Conservation (phyloP, 2,329 filamentous ascomycete genomes). For the Neofusicoccum ribis region DNA sequence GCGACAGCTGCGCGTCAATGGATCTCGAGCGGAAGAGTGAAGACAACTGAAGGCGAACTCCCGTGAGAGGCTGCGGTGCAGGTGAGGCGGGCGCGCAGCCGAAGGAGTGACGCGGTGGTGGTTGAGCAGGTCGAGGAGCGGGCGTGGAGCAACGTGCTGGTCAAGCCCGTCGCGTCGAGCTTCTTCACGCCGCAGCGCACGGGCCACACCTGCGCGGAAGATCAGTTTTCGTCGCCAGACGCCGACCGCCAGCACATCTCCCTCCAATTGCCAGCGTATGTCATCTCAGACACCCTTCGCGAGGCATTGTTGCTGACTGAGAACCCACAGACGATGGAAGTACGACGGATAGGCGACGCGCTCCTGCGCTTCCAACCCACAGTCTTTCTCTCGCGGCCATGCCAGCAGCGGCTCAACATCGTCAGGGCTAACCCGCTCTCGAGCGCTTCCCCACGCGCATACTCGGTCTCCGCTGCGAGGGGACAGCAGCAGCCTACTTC, state of each 20-base stretch:
- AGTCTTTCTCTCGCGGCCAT: conserved; percentile 19
- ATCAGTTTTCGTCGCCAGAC: conserved; percentile 13
- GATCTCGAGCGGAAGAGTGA: not conserved
- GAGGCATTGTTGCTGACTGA: not conserved
- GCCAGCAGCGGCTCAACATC: conserved; percentile 1
- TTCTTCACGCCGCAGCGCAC: conserved; percentile 1
- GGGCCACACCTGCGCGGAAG: conserved; percentile 1
- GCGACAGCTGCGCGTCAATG: conserved; percentile 21
- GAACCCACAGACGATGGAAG: conserved; percentile 28
- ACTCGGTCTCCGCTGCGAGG: not conserved
- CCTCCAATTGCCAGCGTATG: conserved; percentile 3
- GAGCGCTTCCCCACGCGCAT: not conserved
- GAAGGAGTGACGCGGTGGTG: conserved; percentile 11
- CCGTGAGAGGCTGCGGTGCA: not conserved
- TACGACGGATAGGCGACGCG: conserved; percentile 29
- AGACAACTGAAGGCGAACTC: not conserved
- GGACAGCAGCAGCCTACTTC: conserved; percentile 13
- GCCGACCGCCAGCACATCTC: not conserved
- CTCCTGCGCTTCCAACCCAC: conserved; percentile 29
- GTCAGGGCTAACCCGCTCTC: not conserved
- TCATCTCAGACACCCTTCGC: not conserved
- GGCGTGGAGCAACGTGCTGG: conserved; percentile 3
- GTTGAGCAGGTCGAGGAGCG: not conserved
- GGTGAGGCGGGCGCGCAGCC: not conserved
- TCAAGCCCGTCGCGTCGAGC: conserved; percentile 8